Percentiles rank a stretch among this genome's conserved stretches.
These are phyloP conservation scores for Magnolia changhungtana DNA, from an alignment of 164 flowering plant genomes.

Conservation along the genomic window DNA sequence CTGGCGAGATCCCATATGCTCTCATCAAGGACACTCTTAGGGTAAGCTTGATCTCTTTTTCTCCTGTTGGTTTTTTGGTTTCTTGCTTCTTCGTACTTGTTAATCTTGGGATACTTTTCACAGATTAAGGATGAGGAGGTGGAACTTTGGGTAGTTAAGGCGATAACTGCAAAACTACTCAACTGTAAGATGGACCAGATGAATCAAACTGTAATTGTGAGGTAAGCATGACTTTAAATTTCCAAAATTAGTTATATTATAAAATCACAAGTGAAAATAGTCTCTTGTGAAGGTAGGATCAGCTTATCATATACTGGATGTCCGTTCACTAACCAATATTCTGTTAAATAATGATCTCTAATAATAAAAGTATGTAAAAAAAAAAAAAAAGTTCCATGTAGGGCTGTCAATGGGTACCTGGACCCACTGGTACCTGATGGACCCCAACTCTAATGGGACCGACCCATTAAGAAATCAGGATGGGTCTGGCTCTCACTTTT, in stretches of 20 bases:
- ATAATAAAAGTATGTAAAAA: too few species aligned
- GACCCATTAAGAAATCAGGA: too few species aligned
- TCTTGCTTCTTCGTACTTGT: background rate
- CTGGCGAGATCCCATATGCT: slow-evolving; percentile 71
- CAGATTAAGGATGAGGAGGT: slow-evolving; percentile 83
- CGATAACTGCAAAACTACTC: slow-evolving; percentile 72
- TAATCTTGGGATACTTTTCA: background rate
- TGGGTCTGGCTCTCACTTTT: too few species aligned
- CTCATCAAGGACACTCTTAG: slow-evolving; percentile 67
- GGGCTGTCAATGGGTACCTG: too few species aligned
- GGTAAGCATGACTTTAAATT: slow-evolving; percentile 31
- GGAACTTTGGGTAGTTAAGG: slow-evolving; percentile 92
- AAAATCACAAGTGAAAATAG: background rate
- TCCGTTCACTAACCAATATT: too few species aligned
- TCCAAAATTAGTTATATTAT: background rate
- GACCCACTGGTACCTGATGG: too few species aligned
- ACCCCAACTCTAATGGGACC: too few species aligned
- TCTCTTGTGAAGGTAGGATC: background rate
- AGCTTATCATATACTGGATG: background rate
- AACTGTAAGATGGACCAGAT: slow-evolving; percentile 97
- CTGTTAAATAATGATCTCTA: too few species aligned
- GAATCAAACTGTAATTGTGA: slow-evolving; percentile 75
- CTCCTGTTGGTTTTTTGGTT: slow-evolving; percentile 5
- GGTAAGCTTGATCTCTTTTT: slow-evolving; percentile 31
- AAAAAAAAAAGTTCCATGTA: too few species aligned